Conservation (phyloP, 805 yeast species). For the Cyberlindnera americana region DNA sequence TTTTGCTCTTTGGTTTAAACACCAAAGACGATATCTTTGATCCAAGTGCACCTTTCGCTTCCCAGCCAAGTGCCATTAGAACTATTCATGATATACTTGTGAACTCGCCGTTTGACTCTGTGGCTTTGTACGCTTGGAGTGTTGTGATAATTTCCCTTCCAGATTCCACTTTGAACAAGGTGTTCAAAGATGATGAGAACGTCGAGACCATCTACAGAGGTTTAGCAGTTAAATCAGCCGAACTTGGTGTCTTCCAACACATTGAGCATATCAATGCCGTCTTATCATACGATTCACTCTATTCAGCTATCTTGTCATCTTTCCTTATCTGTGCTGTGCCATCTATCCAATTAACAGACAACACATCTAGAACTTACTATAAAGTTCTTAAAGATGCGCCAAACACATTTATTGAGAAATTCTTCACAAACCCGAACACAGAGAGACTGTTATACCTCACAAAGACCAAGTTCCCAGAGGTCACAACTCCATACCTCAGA, state of each 20-base stretch:
- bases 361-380: slow-evolving; percentile 30
- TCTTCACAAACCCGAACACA: slow-evolving; percentile 32
- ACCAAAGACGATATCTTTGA: slow-evolving; percentile 42
- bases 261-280: slow-evolving; percentile 39
- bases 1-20: slow-evolving; percentile 56
- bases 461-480: slow-evolving; percentile 71
- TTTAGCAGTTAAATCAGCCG: slow-evolving; percentile 31
- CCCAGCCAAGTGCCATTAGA: slow-evolving; percentile 37
- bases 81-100: slow-evolving; percentile 39
- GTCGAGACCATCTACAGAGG: slow-evolving; percentile 10
- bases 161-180: slow-evolving; percentile 40
- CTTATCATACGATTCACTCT: slow-evolving; percentile 47
- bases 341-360: slow-evolving; percentile 43
- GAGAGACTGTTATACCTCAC: slow-evolving; percentile 39
- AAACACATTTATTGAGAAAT: slow-evolving; percentile 36
- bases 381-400: slow-evolving; percentile 31
- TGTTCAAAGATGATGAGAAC: slow-evolving; percentile 27
- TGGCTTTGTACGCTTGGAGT: slow-evolving; percentile 65
- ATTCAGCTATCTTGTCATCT: slow-evolving; percentile 41
- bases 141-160: slow-evolving; percentile 50
- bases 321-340: slow-evolving; percentile 35
- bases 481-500: slow-evolving; percentile 57
- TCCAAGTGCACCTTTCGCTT: slow-evolving; percentile 36
- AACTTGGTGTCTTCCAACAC: slow-evolving; percentile 42
- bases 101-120: slow-evolving; percentile 38